Base-by-base conservation (phyloP, 2,329 filamentous ascomycete genomes). In the Fonsecaea multimorphosa region DNA sequence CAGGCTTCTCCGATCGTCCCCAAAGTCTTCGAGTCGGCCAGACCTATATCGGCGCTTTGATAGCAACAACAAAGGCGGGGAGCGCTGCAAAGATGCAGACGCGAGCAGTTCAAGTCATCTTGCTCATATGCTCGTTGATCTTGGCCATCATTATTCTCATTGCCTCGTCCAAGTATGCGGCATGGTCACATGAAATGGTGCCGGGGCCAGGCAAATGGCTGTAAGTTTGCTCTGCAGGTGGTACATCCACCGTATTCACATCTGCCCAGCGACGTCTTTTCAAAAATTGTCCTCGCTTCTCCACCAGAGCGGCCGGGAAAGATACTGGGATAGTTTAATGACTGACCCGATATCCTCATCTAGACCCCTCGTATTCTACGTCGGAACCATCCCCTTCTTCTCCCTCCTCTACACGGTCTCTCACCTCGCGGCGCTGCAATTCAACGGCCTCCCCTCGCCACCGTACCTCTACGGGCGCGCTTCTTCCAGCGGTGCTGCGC, bases 161-260 rank as follows among this genome's bases (percentile, higher is more conserved):
- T 6, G 64, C 67, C n/a, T 65, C 69, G n/a, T 64, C 63, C 11
- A 69, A 68, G 49, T 71, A 71, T 68, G 69, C 63, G 24, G 62
- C 62, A 12, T 71, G 69, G 69, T 59, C 67, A 16, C 59, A 67
- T 29, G 60, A 31, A 16, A 71, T 71, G 69, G 62, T 64, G 14
- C 52, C 44, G 22, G 46, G 29, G 19, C 32, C 52, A 2, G 55
- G 67, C 7, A 68, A 34, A 44, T 71, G 67, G 67, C 58, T 71
- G 69, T 69, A 64, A 66, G 66, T 65, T 24, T 24, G 12, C 27
- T 5, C 27, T 2, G 24, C 38, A 14, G 40, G 2, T 27, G 16
- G 16, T 31, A 9, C n/a, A n/a, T n/a, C n/a, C n/a, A n/a, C n/a
- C n/a, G n/a, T n/a, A n/a, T n/a, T n/a, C n/a, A 34, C 49, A 34